These are phyloP conservation scores for Rubus parviflorus DNA, from an alignment of 306 rosid species.

Conservation along the genomic window DNA sequence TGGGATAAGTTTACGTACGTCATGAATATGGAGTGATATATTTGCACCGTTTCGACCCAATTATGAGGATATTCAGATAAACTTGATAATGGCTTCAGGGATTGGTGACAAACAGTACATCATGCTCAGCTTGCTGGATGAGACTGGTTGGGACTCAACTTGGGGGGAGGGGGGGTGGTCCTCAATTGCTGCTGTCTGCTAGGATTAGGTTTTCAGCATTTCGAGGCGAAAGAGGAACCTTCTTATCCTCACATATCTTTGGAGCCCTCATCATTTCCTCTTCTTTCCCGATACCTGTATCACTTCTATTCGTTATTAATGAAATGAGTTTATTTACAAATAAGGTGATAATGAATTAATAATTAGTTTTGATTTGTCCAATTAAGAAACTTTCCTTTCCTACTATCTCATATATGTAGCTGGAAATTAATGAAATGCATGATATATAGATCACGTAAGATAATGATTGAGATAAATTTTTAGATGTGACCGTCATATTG, in stretches of 20 bases:
- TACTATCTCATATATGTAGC: neutral
- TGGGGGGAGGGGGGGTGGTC: slow-evolving; percentile 16
- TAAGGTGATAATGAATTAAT: neutral
- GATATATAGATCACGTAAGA: neutral
- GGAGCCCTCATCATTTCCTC: slow-evolving; percentile 5
- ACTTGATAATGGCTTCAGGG: neutral
- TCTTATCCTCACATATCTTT: slow-evolving; percentile 14
- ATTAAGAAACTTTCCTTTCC: neutral
- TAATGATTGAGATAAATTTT: no score
- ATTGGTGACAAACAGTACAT: neutral
- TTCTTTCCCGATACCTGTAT: neutral
- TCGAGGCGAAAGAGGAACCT: slow-evolving; percentile 28
- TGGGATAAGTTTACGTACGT: neutral
- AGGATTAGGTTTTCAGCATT: slow-evolving; percentile 34
- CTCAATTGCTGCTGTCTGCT: neutral
- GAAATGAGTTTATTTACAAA: neutral
- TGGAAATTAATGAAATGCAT: neutral
- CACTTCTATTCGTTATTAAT: neutral
- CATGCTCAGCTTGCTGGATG: neutral
- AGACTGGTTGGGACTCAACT: neutral
- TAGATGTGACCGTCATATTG: no score
- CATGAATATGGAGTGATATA: slow-evolving; percentile 16
- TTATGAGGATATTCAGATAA: neutral
- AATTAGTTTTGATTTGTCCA: neutral
- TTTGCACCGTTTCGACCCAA: neutral